Conservation (phyloP, 495 filamentous ascomycete species). For the Neurospora sp. region DNA sequence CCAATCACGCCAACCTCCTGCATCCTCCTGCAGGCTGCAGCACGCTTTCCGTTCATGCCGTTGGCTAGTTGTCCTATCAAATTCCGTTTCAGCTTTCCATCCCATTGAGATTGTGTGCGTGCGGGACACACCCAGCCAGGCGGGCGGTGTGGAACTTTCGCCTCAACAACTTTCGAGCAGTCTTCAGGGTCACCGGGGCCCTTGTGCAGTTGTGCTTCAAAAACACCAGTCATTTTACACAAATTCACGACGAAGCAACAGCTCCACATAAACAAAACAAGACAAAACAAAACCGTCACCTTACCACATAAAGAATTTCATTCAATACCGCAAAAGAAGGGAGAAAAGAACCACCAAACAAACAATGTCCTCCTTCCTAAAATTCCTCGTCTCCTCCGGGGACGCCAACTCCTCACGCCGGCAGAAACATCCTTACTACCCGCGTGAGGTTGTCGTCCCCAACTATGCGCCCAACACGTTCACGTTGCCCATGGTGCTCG, state of each 20-base stretch:
- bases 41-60: background rate
- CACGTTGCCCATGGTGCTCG: constrained; percentile 37
- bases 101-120: background rate
- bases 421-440: constrained; percentile 60
- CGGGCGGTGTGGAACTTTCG: background rate
- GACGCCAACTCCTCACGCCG: background rate
- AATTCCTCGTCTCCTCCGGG: background rate
- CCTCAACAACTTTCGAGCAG: background rate
- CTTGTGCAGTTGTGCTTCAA: background rate
- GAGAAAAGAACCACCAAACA: no score
- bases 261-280: background rate
- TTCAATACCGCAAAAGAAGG: no score
- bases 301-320: no score
- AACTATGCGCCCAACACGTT: constrained; percentile 46
- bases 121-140: background rate
- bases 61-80: background rate
- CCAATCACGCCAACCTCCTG: background rate
- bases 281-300: background rate
- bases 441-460: constrained; percentile 48
- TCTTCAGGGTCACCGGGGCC: background rate
- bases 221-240: background rate
- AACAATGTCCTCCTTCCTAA: background rate
- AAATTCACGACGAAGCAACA: background rate
- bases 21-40: background rate
- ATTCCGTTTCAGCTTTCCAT: background rate